Percentiles rank a stretch among this genome's conserved stretches.
These are phyloP conservation scores for Globisporangium takayamanum DNA, from an alignment of 352 stramenopile species.

Conservation along the genomic window DNA sequence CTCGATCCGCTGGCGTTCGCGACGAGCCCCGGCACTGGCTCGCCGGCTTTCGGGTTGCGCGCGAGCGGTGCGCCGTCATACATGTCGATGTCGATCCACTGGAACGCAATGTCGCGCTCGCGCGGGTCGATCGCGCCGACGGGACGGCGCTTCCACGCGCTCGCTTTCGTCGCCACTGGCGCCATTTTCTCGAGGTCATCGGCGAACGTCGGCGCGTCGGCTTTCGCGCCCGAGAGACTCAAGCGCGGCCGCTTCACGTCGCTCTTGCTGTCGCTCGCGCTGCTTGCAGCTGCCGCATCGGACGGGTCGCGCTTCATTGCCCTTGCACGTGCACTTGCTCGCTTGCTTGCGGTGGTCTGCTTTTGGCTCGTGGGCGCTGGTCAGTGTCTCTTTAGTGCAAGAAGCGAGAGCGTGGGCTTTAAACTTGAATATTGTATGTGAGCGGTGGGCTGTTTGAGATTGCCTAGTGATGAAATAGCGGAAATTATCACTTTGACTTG, in stretches of 20 bases:
- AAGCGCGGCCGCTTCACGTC: conserved; percentile 32
- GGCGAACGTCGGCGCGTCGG: conserved; percentile 31
- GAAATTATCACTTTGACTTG: too few relatives aligned
- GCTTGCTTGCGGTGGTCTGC: not conserved
- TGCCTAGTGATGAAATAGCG: too few relatives aligned
- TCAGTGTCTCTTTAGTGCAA: too few relatives aligned
- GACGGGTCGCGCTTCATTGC: conserved; percentile 26
- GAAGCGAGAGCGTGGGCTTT: too few relatives aligned
- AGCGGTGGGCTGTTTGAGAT: too few relatives aligned
- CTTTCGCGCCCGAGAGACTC: conserved; percentile 19
- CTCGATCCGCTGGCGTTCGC: conserved; percentile 89
- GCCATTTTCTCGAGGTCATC: conserved; percentile 57
- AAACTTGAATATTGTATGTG: too few relatives aligned
- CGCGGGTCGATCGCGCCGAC: conserved; percentile 29
- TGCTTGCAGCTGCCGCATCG: not conserved
- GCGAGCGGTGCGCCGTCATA: conserved; percentile 87
- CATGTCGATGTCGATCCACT: conserved; percentile 99
- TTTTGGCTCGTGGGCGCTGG: too few relatives aligned
- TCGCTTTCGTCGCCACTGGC: conserved; percentile 55
- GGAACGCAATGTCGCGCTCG: conserved; percentile 62
- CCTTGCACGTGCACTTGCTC: too few relatives aligned
- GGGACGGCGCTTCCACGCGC: conserved; percentile 49
- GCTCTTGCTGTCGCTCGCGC: not conserved
- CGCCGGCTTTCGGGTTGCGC: conserved; percentile 79
- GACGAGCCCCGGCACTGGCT: conserved; percentile 61